phyloP scores from a whole-genome alignment of 1,139 yeast species.

The Scheffersomyces cryptocercus region DNA sequence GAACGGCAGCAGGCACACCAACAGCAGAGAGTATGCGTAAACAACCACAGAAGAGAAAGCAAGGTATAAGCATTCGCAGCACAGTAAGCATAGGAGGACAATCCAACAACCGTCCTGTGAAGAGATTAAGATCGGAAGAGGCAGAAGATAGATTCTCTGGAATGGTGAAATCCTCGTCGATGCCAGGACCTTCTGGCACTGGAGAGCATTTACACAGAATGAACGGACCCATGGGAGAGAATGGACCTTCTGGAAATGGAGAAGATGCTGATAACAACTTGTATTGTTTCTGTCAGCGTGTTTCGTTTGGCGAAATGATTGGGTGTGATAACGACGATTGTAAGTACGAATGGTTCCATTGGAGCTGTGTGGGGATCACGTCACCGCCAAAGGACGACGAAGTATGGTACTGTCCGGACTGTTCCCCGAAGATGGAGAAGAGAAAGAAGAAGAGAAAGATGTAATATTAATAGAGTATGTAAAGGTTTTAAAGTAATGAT shows the following conservation, averaged over 20 bases:
- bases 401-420: constrained; percentile 73
- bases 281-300: constrained; percentile 83
- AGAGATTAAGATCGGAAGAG: constrained; percentile 27
- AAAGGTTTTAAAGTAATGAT: neutral
- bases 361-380: constrained; percentile 78
- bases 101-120: constrained; percentile 21
- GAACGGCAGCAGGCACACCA: constrained; percentile 21
- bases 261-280: constrained; percentile 67
- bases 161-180: constrained; percentile 7
- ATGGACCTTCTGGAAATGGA: constrained; percentile 22
- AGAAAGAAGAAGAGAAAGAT: constrained; percentile 46
- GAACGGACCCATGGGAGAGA: constrained; percentile 3
- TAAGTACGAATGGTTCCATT: constrained; percentile 85
- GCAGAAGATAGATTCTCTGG: constrained; percentile 13
- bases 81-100: constrained; percentile 3
- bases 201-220: neutral
- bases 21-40: constrained; percentile 19
- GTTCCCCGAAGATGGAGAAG: constrained; percentile 54
- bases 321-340: constrained; percentile 87
- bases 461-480: neutral
- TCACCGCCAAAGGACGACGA: constrained; percentile 67
- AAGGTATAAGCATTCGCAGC: constrained; percentile 17
- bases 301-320: constrained; percentile 88
- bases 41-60: constrained; percentile 30
- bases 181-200: constrained; percentile 6